phyloP scores from a whole-genome alignment of 108 stramenopile species.

The Aureococcus anophagefferens region DNA sequence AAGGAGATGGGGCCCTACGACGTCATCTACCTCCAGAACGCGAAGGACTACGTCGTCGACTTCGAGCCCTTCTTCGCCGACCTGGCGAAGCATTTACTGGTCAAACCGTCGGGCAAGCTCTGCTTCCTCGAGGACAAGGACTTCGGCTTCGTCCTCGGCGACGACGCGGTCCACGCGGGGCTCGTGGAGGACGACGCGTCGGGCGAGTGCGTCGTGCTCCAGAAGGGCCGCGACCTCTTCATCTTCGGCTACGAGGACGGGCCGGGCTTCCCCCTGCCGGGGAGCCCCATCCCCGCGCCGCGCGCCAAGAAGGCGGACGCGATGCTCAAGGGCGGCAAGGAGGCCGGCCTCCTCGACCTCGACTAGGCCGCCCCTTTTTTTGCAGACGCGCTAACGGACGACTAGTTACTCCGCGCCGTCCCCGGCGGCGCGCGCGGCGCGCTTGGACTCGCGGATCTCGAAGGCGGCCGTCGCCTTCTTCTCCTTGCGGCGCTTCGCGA shows the following conservation, averaged over 20 bases:
- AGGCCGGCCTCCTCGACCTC: too few relatives aligned
- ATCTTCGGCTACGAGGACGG: slow-evolving; percentile 66
- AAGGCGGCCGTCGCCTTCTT: not conserved
- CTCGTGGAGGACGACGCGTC: slow-evolving; percentile 55
- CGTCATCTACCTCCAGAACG: not conserved
- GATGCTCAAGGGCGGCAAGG: too few relatives aligned
- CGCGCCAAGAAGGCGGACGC: too few relatives aligned
- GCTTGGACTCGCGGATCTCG: not conserved
- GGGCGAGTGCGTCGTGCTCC: slow-evolving; percentile 63
- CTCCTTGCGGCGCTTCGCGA: not conserved
- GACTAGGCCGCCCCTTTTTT: too few relatives aligned
- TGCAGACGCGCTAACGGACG: too few relatives aligned
- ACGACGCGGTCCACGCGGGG: slow-evolving; percentile 45
- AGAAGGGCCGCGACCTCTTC: slow-evolving; percentile 71
- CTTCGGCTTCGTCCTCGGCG: slow-evolving; percentile 65
- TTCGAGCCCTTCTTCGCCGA: too few relatives aligned
- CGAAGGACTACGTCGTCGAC: not conserved
- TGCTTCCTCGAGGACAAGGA: slow-evolving; percentile 38
- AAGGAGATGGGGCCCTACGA: not conserved
- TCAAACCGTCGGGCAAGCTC: not conserved
- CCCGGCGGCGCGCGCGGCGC: too few relatives aligned
- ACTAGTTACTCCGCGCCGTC: too few relatives aligned
- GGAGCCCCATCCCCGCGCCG: too few relatives aligned
- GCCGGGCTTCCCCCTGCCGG: slow-evolving; percentile 3
- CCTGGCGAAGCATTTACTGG: too few relatives aligned